Evolutionary conservation across 139 green algal genomes (phyloP).

Genomic region (Parachlorella kessleri): DNA sequence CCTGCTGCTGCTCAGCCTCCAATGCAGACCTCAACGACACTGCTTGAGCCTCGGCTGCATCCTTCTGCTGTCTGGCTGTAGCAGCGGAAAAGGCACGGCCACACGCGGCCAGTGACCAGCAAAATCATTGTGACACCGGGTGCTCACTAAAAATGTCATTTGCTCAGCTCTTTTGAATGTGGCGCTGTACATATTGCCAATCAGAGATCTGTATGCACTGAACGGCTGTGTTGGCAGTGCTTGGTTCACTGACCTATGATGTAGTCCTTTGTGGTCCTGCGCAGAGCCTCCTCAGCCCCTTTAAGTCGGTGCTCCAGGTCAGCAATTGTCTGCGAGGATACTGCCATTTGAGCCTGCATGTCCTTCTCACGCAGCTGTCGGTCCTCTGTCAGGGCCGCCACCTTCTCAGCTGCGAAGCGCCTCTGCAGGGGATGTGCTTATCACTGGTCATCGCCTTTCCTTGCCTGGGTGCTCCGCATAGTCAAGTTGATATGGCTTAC

Average conservation of each 20-base stretch:
- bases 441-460: no score
- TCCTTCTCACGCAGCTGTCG: constrained; percentile 74
- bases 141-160: background rate
- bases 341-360: constrained; percentile 53
- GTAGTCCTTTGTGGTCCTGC: constrained; percentile 75
- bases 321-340: constrained; percentile 40
- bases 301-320: constrained; percentile 53
- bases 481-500: background rate
- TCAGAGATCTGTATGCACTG: no score
- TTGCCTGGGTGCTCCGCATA: background rate
- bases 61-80: constrained; percentile 32
- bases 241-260: constrained; percentile 63
- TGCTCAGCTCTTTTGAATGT: no score
- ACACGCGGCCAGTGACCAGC: background rate
- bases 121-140: background rate
- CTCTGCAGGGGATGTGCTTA: no score
- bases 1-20: constrained; percentile 17
- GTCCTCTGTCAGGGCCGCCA: constrained; percentile 79
- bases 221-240: no score
- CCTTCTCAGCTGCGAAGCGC: constrained; percentile 73
- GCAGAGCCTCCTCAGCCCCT: constrained; percentile 72
- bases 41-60: constrained; percentile 10
- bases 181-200: no score
- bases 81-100: background rate
- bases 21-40: background rate